phyloP scores from a whole-genome alignment of 345 rosid genomes.

The sweet orange (Citrus sinensis) region DVS_A1.0 CM039163.1:45920501-45921000 shows the following conservation, averaged over 20 bases:
- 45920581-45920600: conserved; percentile 28
- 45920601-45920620: conserved; percentile 33
- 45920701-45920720: conserved; percentile 58
- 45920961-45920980: neutral
- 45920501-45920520: conserved; percentile 34
- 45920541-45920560: conserved; percentile 12
- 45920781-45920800: neutral
- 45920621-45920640: conserved; percentile 14
- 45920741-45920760: conserved; percentile 17
- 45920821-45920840: neutral
- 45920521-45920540: conserved; percentile 43
- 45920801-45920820: neutral
- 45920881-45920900: neutral
- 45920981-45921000: neutral
- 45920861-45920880: neutral
- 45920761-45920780: neutral
- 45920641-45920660: conserved; percentile 4
- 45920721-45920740: conserved; percentile 78
- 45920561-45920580: conserved; percentile 13
- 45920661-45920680: conserved; percentile 42
- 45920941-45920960: neutral
- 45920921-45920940: neutral
- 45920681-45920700: conserved; percentile 67
- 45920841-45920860: neutral
- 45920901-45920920: neutral